Base-by-base conservation (phyloP, 768 basidiomycete species). In the Harrya chromipes region DNA sequence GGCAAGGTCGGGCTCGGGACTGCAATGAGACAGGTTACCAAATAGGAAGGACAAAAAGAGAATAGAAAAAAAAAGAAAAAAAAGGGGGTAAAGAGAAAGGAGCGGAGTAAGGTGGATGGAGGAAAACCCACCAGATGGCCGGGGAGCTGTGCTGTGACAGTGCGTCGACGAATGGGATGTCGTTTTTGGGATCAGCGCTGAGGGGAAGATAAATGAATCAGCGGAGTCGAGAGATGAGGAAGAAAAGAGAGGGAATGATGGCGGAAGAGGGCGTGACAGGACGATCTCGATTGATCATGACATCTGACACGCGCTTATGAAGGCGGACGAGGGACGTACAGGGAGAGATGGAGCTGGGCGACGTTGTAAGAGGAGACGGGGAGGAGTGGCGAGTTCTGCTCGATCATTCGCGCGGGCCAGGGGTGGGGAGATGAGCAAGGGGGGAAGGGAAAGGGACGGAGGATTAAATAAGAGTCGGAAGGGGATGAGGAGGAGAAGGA, bases 301-400 rank as follows among this genome's bases (percentile, higher is more conserved):
- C 64, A 55, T 46, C 57, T 66, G 60, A 61, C 58, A 60, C 45
- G 54, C 53, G 62, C 52, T 59, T 56, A 54, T 45, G 57, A 46
- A 55, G 54, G 19, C 38, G 38, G 57, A 48, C 34, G 35, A 36
- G 34, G 24, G 43, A 75, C 77, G 70, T 64, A 80, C 81, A 84
- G 74, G 10, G 80, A 71, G 68, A 77, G 79, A 50, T 84, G 79
- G 49, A 84, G 76, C 63, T 84, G 82, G 35, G 78, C 77, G 50
- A 83, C 74, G 78, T 79, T 79, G 73, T 82, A 84, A 54, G 72
- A 69, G 59, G 78, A 78, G 68, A 78, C 72, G 65, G 71, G 67
- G 58, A 67, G 67, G 56, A 61, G 58, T 24, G 68, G 59, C 14
- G 70, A 56, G 36, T 69, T 70, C 61, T 78, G 76, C 68, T 81